Base-by-base conservation (phyloP, 192 early-diverging fungal genomes). In the Backusella westeae region DNA sequence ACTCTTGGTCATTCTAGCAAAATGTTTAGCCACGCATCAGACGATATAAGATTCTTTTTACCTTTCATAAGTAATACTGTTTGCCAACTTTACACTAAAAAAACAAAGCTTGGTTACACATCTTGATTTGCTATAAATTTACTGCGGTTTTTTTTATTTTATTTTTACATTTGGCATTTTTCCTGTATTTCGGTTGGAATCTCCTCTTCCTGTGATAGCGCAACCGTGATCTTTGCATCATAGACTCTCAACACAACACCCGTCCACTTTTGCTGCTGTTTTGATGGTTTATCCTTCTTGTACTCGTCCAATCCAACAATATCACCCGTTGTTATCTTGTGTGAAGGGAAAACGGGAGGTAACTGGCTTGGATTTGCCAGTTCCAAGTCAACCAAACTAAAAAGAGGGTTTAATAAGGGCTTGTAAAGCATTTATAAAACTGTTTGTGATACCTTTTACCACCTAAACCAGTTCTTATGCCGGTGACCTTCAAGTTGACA, bases 301-400 rank as follows among this genome's bases (percentile, higher is more conserved):
- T 83, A 85, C 77, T 82, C 87, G 67, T 89, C 91, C 5, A 94
- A 39, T 12, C 89, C 86, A 6, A 94, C 92, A 70, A 93, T 92
- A 74, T 94, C 93, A 38, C 93, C 93, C 0, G 88, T 83, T 8
- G 88, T 83, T 34, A 93, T 75, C 46, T 84, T 81, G 68, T 91
- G 89, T 0, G 89, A 63, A 3, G 91, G 90, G n/a, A 94, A 75
- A 0, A 78, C 59, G 38, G 83, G 77, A 19, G 82, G 83, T 8
- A 80, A 72, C 0, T 84, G 85, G n/a, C 84, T 86, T 4, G 85
- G 83, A 2, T 87, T 82, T 0, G 86, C 83, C 0, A 92, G 84
- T 42, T 93, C 92, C 10, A 91, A 77, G n/a, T 91, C 91, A 26
- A 93, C 78, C 69, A 91, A 74, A 63, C 85, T 90, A 73, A n/a